Evolutionary conservation across 2,329 filamentous ascomycete genomes (phyloP), one percentile per base, ranked within the genome.

Genomic region (Fusarium neocosmosporiellum): DNA sequence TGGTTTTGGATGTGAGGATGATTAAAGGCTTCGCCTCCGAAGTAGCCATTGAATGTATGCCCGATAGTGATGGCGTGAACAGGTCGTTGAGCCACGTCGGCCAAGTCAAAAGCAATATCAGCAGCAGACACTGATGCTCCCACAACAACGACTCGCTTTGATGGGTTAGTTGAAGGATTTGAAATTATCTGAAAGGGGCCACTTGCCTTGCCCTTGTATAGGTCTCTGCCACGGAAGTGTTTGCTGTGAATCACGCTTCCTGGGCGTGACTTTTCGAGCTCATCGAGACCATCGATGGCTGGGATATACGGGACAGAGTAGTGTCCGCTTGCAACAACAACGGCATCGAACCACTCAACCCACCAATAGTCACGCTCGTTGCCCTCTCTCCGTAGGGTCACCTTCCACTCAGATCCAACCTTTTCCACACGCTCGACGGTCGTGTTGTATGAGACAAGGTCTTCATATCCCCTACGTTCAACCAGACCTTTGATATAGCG

Each of bases 61-160:
- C 88, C 83, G 7, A 89, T 73, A 0, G 78, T 83, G 24, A 90
- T 86, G 22, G 87, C 84, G 67, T 87, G 83, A 5, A 90, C 81
- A 2, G 88, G 88, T 0, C 78, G 73, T 48, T 85, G 77, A 0
- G 85, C 85, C 0, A 83, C 80, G n/a, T 82, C 81, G n/a, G 86
- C 78, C 5, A 90, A 81, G 59, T 88, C 86, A 63, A 87, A 85
- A 1, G 87, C 85, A 20, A 90, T 90, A 73, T 92, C 91, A 34
- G 88, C 86, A 0, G 88, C 90, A 0, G 90, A 92, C 5, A 92
- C 89, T 1, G 88, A 91, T 2, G 88, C 90, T 13, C 90, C 90
- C 3, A 92, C 88, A 0, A 90, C 85, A 1, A 92, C 82, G 0
- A 92, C 87, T 65, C 82, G 85, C 88, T 41, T n/a, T 14, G 20